Evolutionary conservation across 352 stramenopile genomes (phyloP).

Genomic region (Phytophthora meadii): DNA sequence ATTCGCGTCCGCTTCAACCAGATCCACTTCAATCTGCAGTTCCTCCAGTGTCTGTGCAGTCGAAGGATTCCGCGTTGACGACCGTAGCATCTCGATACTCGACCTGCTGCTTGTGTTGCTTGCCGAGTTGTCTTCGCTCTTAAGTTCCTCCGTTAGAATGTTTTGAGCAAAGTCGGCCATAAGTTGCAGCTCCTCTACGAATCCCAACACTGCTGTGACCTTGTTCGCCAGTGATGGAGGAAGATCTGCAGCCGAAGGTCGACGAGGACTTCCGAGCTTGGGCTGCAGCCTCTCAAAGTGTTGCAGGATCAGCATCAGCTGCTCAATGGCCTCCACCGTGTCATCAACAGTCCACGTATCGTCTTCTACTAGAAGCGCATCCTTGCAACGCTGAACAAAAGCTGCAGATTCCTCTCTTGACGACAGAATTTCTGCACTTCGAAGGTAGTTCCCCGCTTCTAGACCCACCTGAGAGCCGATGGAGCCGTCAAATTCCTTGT

Average conservation of each 20-base stretch:
- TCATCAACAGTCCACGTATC: conserved; percentile 17
- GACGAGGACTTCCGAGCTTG: conserved; percentile 36
- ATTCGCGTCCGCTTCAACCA: conserved; percentile 16
- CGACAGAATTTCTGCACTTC: conserved; percentile 32
- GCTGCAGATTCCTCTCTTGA: conserved; percentile 22
- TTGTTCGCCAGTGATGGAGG: conserved; percentile 40
- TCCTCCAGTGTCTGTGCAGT: conserved; percentile 25
- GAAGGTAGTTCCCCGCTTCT: conserved; percentile 9
- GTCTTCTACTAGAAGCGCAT: conserved; percentile 14
- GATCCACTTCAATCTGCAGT: conserved; percentile 30
- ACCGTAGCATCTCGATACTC: conserved; percentile 42
- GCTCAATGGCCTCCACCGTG: conserved; percentile 38
- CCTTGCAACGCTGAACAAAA: conserved; percentile 39
- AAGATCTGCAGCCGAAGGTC: conserved; percentile 7
- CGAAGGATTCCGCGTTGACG: conserved; percentile 45
- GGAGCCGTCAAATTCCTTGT: conserved; percentile 15
- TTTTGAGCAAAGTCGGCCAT: conserved; percentile 69
- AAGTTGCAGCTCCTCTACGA: conserved; percentile 64
- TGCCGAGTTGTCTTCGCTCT: conserved; percentile 9
- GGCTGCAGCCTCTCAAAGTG: conserved; percentile 48
- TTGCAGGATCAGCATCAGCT: conserved; percentile 53
- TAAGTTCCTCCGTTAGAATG: conserved; percentile 61
- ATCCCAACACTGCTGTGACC: conserved; percentile 47
- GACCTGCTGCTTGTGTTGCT: conserved; percentile 58
- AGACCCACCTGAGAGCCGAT: neutral